These are phyloP conservation scores for Calocybe gangraenosa DNA, from an alignment of 768 basidiomycete genomes.

Conservation along the genomic window DNA sequence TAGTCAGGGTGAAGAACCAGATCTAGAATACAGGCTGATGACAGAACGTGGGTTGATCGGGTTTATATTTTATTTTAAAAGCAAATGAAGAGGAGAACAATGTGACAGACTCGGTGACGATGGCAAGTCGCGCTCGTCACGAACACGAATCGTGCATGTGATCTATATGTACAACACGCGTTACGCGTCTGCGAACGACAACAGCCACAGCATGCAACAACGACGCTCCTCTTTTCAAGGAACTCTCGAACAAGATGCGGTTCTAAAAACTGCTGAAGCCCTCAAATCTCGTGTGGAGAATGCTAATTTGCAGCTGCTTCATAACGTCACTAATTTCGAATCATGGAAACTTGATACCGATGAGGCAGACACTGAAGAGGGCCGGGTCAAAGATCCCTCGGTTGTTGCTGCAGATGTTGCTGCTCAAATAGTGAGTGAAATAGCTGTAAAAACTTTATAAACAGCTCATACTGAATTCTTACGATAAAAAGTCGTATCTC, in stretches of 20 bases:
- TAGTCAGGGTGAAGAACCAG: no score
- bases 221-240: slow-evolving; percentile 12
- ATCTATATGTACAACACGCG: background rate
- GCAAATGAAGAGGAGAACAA: background rate
- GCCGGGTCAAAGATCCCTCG: slow-evolving; percentile 43
- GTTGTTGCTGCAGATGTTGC: slow-evolving; percentile 56
- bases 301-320: slow-evolving; percentile 32
- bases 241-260: slow-evolving; percentile 29
- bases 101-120: background rate
- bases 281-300: slow-evolving; percentile 31
- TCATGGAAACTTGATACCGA: slow-evolving; percentile 31
- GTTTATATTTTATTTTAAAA: no score
- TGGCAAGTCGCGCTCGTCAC: background rate
- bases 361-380: slow-evolving; percentile 33
- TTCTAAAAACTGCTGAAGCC: slow-evolving; percentile 27
- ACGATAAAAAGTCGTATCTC: slow-evolving; percentile 51
- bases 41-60: no score
- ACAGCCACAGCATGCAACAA: background rate
- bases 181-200: background rate
- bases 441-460: background rate
- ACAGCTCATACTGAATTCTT: background rate
- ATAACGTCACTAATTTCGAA: slow-evolving; percentile 32
- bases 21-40: no score
- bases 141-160: background rate
- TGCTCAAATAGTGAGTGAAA: slow-evolving; percentile 51